phyloP scores from a whole-genome alignment of 495 filamentous ascomycete species.

The Penicillium angulare region DNA sequence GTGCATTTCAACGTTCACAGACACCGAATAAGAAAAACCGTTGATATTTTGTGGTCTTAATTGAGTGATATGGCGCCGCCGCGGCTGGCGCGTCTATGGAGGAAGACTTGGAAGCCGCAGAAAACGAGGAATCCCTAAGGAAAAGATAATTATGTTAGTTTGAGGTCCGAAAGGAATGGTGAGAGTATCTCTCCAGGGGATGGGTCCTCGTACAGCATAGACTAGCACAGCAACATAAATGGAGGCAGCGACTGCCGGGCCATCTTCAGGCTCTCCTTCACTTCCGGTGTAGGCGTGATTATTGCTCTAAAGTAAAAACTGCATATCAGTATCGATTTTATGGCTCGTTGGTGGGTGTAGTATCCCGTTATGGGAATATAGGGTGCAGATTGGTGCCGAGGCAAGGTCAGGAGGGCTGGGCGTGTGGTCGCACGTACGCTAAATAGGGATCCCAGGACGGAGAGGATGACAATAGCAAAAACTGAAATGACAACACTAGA shows the following conservation, averaged over 20 bases:
- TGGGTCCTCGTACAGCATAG: conserved; percentile 65
- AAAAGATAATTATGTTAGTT: conserved; percentile 4
- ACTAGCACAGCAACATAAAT: conserved; percentile 83
- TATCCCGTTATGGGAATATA: background rate
- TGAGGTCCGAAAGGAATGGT: background rate
- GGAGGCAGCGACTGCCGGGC: conserved; percentile 72
- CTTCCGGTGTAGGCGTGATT: conserved; percentile 80
- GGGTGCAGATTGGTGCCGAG: conserved; percentile 5
- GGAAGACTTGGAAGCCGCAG: conserved; percentile 79
- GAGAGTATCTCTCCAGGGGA: background rate
- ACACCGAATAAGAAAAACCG: conserved; percentile 19
- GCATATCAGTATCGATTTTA: conserved; percentile 5
- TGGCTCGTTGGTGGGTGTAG: background rate
- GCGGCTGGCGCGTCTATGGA: conserved; percentile 74
- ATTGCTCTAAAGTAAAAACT: conserved; percentile 49
- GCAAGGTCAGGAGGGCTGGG: background rate
- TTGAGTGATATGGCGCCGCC: conserved; percentile 78
- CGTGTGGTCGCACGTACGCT: conserved; percentile 42
- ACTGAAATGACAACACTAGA: conserved; percentile 79
- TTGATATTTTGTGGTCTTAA: conserved; percentile 23
- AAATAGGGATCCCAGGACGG: conserved; percentile 76
- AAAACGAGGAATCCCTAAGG: conserved; percentile 81
- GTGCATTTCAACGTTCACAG: conserved; percentile 17
- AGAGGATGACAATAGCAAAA: conserved; percentile 87
- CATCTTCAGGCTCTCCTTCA: conserved; percentile 69